Conservation (phyloP, 208 protist genomes). For the Cochliopodium minus region DNA sequence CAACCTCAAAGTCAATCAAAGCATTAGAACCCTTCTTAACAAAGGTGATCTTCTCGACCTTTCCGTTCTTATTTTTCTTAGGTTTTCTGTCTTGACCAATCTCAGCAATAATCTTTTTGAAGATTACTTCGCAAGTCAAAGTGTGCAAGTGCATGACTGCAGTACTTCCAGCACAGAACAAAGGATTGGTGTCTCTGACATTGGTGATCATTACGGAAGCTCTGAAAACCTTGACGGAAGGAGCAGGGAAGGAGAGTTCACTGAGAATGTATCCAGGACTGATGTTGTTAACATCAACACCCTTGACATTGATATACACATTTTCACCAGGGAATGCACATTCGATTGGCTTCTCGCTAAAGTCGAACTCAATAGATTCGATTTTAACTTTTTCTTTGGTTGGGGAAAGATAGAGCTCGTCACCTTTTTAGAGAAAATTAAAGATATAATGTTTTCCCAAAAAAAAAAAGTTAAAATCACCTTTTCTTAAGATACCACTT, state of each 20-base stretch:
- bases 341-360: background rate
- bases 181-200: background rate
- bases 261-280: background rate
- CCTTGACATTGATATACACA: background rate
- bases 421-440: no score
- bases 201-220: background rate
- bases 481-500: conserved; percentile 60
- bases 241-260: no score
- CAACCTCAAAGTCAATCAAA: no score
- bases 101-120: background rate
- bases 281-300: background rate
- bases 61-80: no score
- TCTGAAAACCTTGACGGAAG: no score
- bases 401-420: no score
- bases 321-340: background rate
- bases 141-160: background rate
- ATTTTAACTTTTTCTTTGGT: no score
- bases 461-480: conserved; percentile 47
- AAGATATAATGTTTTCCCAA: conserved; percentile 28
- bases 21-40: no score
- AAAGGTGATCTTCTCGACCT: no score
- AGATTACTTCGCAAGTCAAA: background rate
- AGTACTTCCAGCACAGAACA: background rate
- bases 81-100: no score
- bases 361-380: background rate